Conservation (phyloP, 2,329 filamentous ascomycete species). For the Pseudogymnoascus sp. region DNA sequence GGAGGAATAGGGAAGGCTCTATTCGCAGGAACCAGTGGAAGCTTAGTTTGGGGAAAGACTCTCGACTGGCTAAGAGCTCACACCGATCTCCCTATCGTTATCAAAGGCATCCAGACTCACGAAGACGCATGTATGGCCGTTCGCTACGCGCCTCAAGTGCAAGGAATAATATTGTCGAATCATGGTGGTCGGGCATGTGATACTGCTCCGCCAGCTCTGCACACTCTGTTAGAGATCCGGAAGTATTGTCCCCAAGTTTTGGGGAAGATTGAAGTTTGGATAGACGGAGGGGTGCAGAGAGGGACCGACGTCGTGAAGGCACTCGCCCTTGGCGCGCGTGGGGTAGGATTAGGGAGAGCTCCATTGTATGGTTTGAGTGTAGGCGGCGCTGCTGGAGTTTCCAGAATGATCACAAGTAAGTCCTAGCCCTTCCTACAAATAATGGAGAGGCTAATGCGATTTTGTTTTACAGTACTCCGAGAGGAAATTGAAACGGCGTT, state of each 20-base stretch:
- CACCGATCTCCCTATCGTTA: constrained; percentile 49
- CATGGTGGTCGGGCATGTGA: constrained; percentile 58
- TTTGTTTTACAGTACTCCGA: constrained; percentile 29
- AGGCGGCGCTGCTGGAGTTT: constrained; percentile 44
- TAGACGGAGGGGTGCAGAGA: constrained; percentile 17
- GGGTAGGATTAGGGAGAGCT: constrained; percentile 16
- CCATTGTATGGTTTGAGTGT: constrained; percentile 44
- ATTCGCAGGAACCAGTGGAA: constrained; percentile 51
- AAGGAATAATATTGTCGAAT: constrained; percentile 61
- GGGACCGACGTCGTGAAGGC: constrained; percentile 18
- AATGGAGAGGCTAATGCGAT: background rate
- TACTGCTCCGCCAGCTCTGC: constrained; percentile 47
- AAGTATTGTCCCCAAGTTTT: constrained; percentile 17
- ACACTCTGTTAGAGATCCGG: constrained; percentile 39
- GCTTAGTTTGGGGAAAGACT: constrained; percentile 57
- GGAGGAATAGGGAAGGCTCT: constrained; percentile 50
- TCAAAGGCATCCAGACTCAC: constrained; percentile 65
- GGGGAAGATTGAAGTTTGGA: constrained; percentile 15
- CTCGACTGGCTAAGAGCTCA: constrained; percentile 57
- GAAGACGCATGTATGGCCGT: constrained; percentile 56
- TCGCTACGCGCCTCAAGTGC: constrained; percentile 39
- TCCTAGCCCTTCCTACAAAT: background rate
- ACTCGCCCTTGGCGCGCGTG: constrained; percentile 16
- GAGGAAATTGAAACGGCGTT: constrained; percentile 62
- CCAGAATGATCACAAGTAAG: constrained; percentile 42